Base-by-base conservation (phyloP, 176 grass and related monocot species). In the Musa troglodytarum region DNA sequence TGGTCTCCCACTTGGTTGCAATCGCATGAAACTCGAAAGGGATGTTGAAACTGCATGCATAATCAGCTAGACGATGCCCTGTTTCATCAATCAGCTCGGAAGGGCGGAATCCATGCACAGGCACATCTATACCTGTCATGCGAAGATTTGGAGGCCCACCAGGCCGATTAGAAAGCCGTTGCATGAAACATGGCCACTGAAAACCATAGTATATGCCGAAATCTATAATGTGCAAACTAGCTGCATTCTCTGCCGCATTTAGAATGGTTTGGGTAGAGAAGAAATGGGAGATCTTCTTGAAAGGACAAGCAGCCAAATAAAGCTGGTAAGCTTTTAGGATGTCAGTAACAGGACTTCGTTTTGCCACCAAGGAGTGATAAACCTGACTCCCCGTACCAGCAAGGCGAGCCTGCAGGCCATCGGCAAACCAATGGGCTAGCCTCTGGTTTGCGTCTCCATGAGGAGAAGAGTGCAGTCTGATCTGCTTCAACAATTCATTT, bases 91-190 rank as follows among this genome's bases (percentile, higher is more conserved):
- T 72, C 55, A 74, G 84, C 34, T 63, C 26, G 16, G 78, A 61
- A 49, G 88, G 88, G 52, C 88, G 88, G 78, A 89, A 89, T 24
- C 88, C 88, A 1, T 69, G 81, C 75, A 81, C 63, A 0, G 84
- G 88, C 11, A 83, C 20, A 34, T 83, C 84, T 15, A 89, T 84
- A 6, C 74, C 75, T 7, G 84, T 89, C 23, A 89, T 50, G 70
- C 84, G 77, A 70, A 89, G 77, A 21, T 81, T 62, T 4, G 88
- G 88, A 1, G 84, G 84, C 6, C 87, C 87, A 0, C 84, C 87
- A 28, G 85, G 77, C 14, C 81, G 74, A 0, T 0, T 6, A 10
- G 77, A 52, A 24, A 89, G 49, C 3, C 1, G 9, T 49, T 49
- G 15, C 5, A 88, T 67, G 29, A 88, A 65, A 0, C 15, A 53